phyloP scores from a whole-genome alignment of 352 stramenopile species.

The Phytophthora pini region DNA sequence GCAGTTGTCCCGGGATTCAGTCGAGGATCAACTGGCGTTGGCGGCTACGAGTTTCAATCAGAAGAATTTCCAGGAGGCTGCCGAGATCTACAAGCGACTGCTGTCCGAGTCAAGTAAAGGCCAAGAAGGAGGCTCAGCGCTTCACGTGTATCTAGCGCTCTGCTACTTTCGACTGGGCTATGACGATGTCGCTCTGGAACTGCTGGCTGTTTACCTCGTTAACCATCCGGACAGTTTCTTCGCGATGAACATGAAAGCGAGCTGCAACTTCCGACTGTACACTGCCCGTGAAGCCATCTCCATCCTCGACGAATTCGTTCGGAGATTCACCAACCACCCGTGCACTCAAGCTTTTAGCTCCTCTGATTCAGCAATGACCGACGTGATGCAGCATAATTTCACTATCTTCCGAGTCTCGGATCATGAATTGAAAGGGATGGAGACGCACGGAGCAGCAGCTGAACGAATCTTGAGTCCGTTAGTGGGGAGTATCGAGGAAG shows the following conservation, averaged over 20 bases:
- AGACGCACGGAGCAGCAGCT: slow-evolving; percentile 10
- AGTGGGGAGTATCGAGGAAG: slow-evolving; percentile 51
- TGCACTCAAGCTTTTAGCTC: slow-evolving; percentile 10
- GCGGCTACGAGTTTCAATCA: slow-evolving; percentile 53
- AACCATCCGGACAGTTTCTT: slow-evolving; percentile 61
- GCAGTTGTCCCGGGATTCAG: slow-evolving; percentile 37
- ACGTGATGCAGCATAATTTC: slow-evolving; percentile 62
- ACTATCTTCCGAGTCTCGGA: slow-evolving; percentile 51
- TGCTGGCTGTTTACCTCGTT: slow-evolving; percentile 65
- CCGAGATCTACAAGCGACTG: slow-evolving; percentile 79
- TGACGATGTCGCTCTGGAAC: slow-evolving; percentile 71
- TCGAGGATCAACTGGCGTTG: slow-evolving; percentile 50
- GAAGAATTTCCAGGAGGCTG: slow-evolving; percentile 67
- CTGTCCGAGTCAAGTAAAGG: slow-evolving; percentile 25
- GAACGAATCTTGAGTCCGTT: slow-evolving; percentile 44
- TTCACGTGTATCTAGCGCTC: slow-evolving; percentile 79
- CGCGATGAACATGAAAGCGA: slow-evolving; percentile 76
- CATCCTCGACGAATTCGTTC: slow-evolving; percentile 86
- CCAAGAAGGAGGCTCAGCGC: slow-evolving; percentile 32
- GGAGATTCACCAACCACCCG: slow-evolving; percentile 53
- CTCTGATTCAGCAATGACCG: slow-evolving; percentile 27
- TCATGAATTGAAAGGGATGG: slow-evolving; percentile 8
- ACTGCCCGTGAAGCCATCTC: slow-evolving; percentile 61
- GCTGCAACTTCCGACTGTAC: slow-evolving; percentile 66
- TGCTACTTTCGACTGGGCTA: slow-evolving; percentile 81